A percentile compares a stretch with the other conserved stretches of the same genome.
Conservation (phyloP, 1,284 basidiomycete species). For the Cystobasidium slooffiae region DNA sequence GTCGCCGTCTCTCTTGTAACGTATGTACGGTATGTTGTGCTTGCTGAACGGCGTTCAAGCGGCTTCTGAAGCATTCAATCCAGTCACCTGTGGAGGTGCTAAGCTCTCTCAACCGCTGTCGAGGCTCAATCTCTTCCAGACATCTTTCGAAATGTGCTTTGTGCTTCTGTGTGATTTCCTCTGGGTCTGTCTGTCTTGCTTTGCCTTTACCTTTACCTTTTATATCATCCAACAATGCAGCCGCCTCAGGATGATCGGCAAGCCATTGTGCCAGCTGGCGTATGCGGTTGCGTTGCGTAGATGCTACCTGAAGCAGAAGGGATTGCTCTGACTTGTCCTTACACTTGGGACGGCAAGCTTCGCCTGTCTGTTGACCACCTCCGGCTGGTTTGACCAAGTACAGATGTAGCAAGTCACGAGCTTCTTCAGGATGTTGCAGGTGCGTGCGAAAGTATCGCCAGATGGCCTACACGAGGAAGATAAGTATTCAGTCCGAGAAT, state of each 20-base stretch:
- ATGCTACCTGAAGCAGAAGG: constrained; percentile 1
- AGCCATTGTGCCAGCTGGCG: constrained; percentile 21
- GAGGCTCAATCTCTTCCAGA: constrained; percentile 33
- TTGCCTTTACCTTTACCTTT: constrained; percentile 36
- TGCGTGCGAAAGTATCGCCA: constrained; percentile 23
- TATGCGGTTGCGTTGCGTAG: constrained; percentile 11
- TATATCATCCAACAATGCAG: constrained; percentile 1
- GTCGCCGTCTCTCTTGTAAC: not conserved
- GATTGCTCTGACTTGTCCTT: constrained; percentile 4
- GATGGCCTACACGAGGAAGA: constrained; percentile 3
- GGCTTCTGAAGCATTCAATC: constrained; percentile 15
- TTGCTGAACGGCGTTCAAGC: constrained; percentile 2
- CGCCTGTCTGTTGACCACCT: constrained; percentile 4
- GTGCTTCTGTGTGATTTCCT: not conserved
- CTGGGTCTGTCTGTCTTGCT: not conserved
- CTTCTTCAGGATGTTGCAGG: constrained; percentile 4
- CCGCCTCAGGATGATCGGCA: constrained; percentile 24
- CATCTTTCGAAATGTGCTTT: constrained; percentile 31
- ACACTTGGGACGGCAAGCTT: constrained; percentile 23
- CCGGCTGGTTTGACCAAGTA: constrained; percentile 28
- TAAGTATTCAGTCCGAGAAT: not conserved
- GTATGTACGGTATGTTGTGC: not conserved
- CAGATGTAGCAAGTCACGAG: constrained; percentile 26
- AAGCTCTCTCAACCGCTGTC: constrained; percentile 13
- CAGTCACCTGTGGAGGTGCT: constrained; percentile 20